phyloP scores from a whole-genome alignment of 225 moss, liverwort and hornwort genomes.

The Physcomitrium patens region DNA sequence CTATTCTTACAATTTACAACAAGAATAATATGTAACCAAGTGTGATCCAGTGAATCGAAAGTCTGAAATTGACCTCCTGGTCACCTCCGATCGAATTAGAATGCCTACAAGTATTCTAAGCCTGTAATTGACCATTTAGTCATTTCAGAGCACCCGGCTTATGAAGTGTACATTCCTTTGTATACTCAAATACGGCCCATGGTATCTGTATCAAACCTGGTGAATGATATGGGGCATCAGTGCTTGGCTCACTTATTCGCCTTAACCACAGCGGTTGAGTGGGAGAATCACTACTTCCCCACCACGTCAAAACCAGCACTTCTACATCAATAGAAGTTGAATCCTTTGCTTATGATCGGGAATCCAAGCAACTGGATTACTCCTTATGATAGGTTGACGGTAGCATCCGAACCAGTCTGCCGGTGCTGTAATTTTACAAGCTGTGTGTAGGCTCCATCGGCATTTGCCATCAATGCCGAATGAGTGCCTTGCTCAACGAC shows the following conservation, averaged over 20 bases:
- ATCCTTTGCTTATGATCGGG: constrained; percentile 18
- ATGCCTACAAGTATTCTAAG: constrained; percentile 44
- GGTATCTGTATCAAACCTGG: constrained; percentile 22
- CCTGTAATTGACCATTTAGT: constrained; percentile 42
- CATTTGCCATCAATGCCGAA: constrained; percentile 38
- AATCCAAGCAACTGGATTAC: constrained; percentile 8
- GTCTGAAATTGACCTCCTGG: constrained; percentile 35
- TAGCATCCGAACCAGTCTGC: constrained; percentile 6
- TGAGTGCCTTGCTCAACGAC: constrained; percentile 64
- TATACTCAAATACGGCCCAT: constrained; percentile 33
- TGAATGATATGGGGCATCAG: neutral
- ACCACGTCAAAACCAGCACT: constrained; percentile 22
- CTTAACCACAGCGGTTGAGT: constrained; percentile 26
- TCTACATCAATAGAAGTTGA: constrained; percentile 34
- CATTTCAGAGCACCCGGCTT: constrained; percentile 38
- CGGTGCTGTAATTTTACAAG: constrained; percentile 40
- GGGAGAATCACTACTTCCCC: constrained; percentile 19
- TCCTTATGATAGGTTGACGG: constrained; percentile 33
- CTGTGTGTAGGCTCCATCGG: constrained; percentile 44
- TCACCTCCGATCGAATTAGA: constrained; percentile 39
- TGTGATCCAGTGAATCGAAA: constrained; percentile 23
- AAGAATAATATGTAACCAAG: constrained; percentile 36
- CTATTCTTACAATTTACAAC: constrained; percentile 56
- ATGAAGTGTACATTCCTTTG: constrained; percentile 32
- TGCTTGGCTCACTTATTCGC: constrained; percentile 29